Base-by-base conservation (phyloP, 2,329 filamentous ascomycete genomes). In the Verticillium isaacii region DNA sequence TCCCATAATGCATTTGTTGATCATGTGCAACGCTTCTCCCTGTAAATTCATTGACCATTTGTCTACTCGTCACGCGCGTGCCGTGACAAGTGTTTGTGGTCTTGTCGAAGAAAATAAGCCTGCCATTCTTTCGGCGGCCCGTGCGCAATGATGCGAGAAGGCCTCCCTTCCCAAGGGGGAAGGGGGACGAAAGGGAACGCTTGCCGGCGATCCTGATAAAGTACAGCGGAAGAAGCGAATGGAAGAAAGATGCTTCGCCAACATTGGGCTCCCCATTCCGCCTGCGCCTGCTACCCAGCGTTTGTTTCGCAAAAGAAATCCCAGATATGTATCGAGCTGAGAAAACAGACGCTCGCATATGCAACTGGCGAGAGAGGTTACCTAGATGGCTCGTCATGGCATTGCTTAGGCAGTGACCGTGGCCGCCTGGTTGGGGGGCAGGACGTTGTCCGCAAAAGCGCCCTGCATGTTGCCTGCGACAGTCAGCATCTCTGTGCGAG, bases 401-500 rank as follows among this genome's bases (percentile, higher is more conserved):
- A 45, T 11, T 55, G 55, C 58, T 65, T 64, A 68, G 25, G 60
- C 66, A 39, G 55, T 58, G 56, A 76, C 68, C 19, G 67, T 66
- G 54, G 70, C 59, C 64, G 76, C 66, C 62, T 74, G 74, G 57
- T 75, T 69, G 41, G 83, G 78, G 45, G 68, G 65, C 57, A 79
- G 68, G 41, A 87, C 81, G 70, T 87, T 86, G 14, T 65, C 64
- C 63, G 68, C 80, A 66, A 84, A 86, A 34, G 71, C 64, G 63
- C 82, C 83, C 52, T 74, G 79, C 56, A 81, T 76, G 74, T 87
- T 86, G 67, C 84, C 83, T 83, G 32, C 0, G 5, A 52, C 4
- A 50, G 56, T 70, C 66, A 72, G 64, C 61, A 63, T 36, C 37
- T 56, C 25, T 17, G 56, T 32, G 39, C 57, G 61, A 32, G 34